Evolutionary conservation across 2,329 filamentous ascomycete genomes (phyloP).

Genomic region (Fusarium odoratissimum): DNA sequence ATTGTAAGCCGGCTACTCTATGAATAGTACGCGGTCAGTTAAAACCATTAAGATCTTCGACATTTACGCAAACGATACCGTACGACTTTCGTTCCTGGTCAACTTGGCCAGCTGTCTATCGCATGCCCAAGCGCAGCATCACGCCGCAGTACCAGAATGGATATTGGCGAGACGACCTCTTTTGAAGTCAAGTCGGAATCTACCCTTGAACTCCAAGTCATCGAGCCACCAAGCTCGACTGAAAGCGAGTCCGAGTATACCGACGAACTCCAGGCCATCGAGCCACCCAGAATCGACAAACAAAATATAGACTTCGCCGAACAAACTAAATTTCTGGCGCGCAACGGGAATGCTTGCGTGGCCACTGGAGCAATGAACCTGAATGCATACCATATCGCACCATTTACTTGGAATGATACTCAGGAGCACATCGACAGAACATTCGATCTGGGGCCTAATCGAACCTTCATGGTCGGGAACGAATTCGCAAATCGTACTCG

Average conservation of each 20-base stretch:
- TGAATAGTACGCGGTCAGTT: neutral
- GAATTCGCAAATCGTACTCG: neutral
- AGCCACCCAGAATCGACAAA: neutral
- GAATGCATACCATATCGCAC: neutral
- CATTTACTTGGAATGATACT: neutral
- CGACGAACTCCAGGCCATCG: neutral
- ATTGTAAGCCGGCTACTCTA: neutral
- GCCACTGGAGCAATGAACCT: neutral
- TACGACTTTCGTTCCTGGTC: neutral
- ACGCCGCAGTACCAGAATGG: neutral
- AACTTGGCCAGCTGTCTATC: neutral
- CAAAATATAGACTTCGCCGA: neutral
- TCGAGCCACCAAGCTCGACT: neutral
- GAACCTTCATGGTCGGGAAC: neutral
- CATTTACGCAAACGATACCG: neutral
- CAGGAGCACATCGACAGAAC: neutral
- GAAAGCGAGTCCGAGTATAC: neutral
- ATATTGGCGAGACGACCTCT: neutral
- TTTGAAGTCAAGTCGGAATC: neutral
- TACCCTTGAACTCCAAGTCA: neutral
- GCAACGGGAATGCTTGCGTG: neutral
- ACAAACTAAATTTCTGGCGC: neutral
- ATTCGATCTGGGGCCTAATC: neutral
- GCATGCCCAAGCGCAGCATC: neutral
- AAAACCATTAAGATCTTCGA: neutral